Evolutionary conservation across 192 early-diverging fungal species (phyloP), one percentile per base, ranked within the genome.

Genomic region (Pilaira anomala): DNA sequence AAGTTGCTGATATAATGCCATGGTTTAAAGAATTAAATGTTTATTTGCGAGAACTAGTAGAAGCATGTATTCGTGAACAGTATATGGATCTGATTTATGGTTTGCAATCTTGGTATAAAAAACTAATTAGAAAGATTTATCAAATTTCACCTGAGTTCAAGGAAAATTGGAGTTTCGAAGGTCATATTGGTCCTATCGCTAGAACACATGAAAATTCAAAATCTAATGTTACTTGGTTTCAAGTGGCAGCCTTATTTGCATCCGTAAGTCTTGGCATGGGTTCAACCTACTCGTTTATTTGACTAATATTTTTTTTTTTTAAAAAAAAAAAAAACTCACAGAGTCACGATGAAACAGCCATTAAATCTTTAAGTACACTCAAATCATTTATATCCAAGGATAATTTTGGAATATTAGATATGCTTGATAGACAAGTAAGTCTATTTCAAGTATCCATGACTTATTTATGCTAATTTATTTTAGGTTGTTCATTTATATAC

Each of bases 71-170:
- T 40, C 48, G 54, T 6, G 40, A 67, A 13, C 26, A 48, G 11
- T 63, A 45, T 2, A 52, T 29, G 3, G 71, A 73, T 33, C 58
- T 46, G 2, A 67, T 73, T 22, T 18, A 51, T 12, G 71, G 71
- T 16, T 48, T 73, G 5, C 53, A 67, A n/a, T 29, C 60, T 6
- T 73, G 71, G 71, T 67, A 63, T 26, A 62, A 46, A 24, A 51
- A 36, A 11, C 14, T 57, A 13, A 28, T 41, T 21, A 36, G 46
- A 39, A 69, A 50, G 7, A 46, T 33, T 21, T 42, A 16, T 22
- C 53, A 49, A 8, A 58, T 42, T 33, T 24, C 19, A 30, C 54
- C 52, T 22, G 29, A 14, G 14, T 62, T 62, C 30, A 57, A 21
- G 22, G 60, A 72, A 16, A 48, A 54, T 2, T 67, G 49, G 52